Evolutionary conservation across 208 protist species (phyloP).

Genomic region (Leptomonas seymouri): DNA sequence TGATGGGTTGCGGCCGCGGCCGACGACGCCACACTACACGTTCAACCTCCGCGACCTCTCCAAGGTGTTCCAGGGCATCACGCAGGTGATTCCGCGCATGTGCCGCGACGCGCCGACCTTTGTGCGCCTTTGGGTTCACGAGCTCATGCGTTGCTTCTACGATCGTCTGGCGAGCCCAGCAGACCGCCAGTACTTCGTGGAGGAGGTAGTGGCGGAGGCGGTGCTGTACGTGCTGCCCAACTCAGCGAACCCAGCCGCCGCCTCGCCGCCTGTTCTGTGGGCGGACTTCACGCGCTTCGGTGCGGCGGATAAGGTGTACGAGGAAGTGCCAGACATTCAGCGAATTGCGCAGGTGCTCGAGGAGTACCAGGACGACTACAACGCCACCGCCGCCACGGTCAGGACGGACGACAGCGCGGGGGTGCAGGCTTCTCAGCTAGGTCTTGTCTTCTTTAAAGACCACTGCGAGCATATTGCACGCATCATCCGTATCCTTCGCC

Average conservation of each 20-base stretch:
- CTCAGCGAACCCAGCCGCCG: conserved; percentile 14
- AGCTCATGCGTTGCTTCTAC: conserved; percentile 96
- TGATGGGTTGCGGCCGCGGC: conserved; percentile 94
- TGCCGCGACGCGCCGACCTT: conserved; percentile 67
- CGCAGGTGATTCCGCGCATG: conserved; percentile 90
- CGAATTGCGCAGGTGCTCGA: conserved; percentile 78
- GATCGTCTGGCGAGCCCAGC: conserved; percentile 96
- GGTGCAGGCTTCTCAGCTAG: conserved; percentile 58
- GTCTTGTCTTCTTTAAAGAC: conserved; percentile 94
- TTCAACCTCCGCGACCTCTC: conserved; percentile 98
- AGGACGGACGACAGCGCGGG: conserved; percentile 28
- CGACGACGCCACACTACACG: conserved; percentile 98
- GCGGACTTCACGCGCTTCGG: conserved; percentile 95
- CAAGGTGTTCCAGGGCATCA: conserved; percentile 96
- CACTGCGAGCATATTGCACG: conserved; percentile 96
- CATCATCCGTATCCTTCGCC: conserved; percentile 96
- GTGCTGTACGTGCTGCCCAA: conserved; percentile 72
- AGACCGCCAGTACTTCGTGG: conserved; percentile 93
- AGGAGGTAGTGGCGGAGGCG: conserved; percentile 90
- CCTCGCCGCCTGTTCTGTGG: conserved; percentile 82
- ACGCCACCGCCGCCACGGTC: conserved; percentile 50
- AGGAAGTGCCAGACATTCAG: conserved; percentile 82
- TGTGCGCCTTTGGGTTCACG: conserved; percentile 95
- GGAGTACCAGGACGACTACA: conserved; percentile 95
- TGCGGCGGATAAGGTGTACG: conserved; percentile 85